These are phyloP conservation scores for Tricladium varicosporioides DNA, from an alignment of 2,329 filamentous ascomycete genomes.

Conservation along the genomic window DNA sequence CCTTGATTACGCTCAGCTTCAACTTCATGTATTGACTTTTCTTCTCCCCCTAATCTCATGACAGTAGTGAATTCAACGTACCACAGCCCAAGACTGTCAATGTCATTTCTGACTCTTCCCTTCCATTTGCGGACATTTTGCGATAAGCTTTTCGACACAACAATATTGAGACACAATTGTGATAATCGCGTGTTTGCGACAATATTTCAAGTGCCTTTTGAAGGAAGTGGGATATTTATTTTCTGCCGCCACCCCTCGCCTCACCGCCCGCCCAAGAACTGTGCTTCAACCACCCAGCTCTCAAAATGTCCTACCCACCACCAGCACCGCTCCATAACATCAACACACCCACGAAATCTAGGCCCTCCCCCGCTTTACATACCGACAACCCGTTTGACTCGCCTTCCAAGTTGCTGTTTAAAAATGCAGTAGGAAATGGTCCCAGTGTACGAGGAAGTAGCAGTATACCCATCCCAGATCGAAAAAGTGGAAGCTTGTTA, in stretches of 20 bases:
- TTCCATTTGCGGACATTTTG: constrained; percentile 15
- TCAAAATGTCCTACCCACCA: background rate
- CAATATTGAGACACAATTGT: background rate
- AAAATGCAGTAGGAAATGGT: background rate
- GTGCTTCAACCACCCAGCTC: background rate
- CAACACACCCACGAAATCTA: background rate
- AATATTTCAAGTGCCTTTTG: background rate
- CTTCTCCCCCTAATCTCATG: background rate
- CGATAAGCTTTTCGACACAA: background rate
- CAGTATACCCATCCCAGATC: constrained; percentile 11
- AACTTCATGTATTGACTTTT: background rate
- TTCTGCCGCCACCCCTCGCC: constrained; percentile 2
- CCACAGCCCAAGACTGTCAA: constrained; percentile 81
- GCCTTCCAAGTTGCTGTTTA: background rate
- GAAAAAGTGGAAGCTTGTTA: background rate
- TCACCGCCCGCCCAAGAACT: background rate
- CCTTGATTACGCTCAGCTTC: background rate
- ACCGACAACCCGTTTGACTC: constrained; percentile 1
- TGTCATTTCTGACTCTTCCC: constrained; percentile 51
- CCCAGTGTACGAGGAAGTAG: background rate
- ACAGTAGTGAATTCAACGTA: constrained; percentile 41
- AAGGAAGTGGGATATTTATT: constrained; percentile 1
- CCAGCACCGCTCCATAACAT: background rate
- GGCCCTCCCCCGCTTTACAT: no score
- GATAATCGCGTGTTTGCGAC: background rate